Conservation (phyloP, 306 rosid species). For the Prunus mongolica region DNA sequence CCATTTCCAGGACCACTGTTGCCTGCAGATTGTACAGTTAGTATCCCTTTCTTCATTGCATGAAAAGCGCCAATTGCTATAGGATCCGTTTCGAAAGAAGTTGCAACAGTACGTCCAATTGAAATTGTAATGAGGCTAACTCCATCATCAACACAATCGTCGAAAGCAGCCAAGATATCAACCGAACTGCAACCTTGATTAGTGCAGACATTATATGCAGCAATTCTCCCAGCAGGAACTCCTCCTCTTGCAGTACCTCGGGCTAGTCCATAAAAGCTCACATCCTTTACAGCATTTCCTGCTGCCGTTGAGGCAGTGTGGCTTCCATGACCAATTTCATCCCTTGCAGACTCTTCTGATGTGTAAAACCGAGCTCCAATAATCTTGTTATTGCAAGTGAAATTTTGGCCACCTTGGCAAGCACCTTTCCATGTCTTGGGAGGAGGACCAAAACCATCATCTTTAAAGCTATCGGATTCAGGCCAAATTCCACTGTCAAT, state of each 20-base stretch:
- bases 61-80: slow-evolving; percentile 5
- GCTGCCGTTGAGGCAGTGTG: slow-evolving; percentile 22
- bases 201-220: slow-evolving; percentile 14
- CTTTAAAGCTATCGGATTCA: slow-evolving; percentile 12
- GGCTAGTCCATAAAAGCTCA: background rate
- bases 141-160: slow-evolving; percentile 35
- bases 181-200: background rate
- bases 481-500: slow-evolving; percentile 18
- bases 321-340: slow-evolving; percentile 1
- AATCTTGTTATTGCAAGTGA: slow-evolving; percentile 21
- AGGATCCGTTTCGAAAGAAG: background rate
- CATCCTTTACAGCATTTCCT: background rate
- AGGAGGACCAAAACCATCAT: slow-evolving; percentile 13
- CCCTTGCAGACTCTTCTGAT: background rate
- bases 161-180: slow-evolving; percentile 28
- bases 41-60: background rate
- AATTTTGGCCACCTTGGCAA: slow-evolving; percentile 7
- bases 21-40: background rate
- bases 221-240: slow-evolving; percentile 16
- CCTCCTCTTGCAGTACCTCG: slow-evolving; percentile 15
- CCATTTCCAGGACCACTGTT: background rate
- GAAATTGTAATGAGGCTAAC: slow-evolving; percentile 28
- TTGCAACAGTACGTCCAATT: background rate
- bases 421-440: slow-evolving; percentile 17
- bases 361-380: slow-evolving; percentile 7